Evolutionary conservation across 2,329 filamentous ascomycete species (phyloP).

Genomic region (Penicillium sp.): DNA sequence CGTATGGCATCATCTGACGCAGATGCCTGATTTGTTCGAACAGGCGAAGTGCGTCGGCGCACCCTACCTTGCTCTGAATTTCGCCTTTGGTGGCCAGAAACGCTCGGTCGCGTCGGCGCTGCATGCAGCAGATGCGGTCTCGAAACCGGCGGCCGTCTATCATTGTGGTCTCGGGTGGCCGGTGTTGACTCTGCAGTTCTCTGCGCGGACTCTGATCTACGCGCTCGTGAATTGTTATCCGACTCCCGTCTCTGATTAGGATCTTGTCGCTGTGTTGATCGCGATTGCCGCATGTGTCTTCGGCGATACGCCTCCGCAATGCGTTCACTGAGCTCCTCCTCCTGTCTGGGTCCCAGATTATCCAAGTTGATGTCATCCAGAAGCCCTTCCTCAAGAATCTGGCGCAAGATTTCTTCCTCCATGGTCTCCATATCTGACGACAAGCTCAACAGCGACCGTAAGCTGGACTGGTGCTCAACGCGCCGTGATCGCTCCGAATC

Average conservation of each 20-base stretch:
- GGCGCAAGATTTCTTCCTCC: constrained; percentile 83
- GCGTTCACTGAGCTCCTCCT: constrained; percentile 86
- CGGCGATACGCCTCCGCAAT: constrained; percentile 87
- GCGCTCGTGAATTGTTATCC: constrained; percentile 30
- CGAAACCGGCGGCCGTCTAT: constrained; percentile 31
- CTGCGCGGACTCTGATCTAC: constrained; percentile 35
- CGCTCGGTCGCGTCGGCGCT: constrained; percentile 22
- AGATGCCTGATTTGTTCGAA: constrained; percentile 33
- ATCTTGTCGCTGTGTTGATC: constrained; percentile 35
- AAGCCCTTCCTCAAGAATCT: constrained; percentile 85
- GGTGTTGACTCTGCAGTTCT: constrained; percentile 20
- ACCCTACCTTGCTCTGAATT: constrained; percentile 38
- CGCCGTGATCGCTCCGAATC: constrained; percentile 53
- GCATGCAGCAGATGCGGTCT: constrained; percentile 38
- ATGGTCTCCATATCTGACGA: constrained; percentile 72
- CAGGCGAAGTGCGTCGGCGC: constrained; percentile 38
- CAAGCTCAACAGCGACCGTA: constrained; percentile 80
- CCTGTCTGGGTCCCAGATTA: constrained; percentile 78
- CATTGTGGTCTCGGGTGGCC: constrained; percentile 18
- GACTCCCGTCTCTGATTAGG: constrained; percentile 37
- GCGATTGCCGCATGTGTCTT: constrained; percentile 59
- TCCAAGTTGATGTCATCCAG: constrained; percentile 86
- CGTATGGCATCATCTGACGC: constrained; percentile 37
- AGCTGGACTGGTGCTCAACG: constrained; percentile 85
- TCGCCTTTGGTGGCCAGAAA: constrained; percentile 34